Percentiles rank a stretch among this genome's conserved stretches.
Conservation (phyloP, 2,329 filamentous ascomycete species). For the Clonostachys chloroleuca region DNA sequence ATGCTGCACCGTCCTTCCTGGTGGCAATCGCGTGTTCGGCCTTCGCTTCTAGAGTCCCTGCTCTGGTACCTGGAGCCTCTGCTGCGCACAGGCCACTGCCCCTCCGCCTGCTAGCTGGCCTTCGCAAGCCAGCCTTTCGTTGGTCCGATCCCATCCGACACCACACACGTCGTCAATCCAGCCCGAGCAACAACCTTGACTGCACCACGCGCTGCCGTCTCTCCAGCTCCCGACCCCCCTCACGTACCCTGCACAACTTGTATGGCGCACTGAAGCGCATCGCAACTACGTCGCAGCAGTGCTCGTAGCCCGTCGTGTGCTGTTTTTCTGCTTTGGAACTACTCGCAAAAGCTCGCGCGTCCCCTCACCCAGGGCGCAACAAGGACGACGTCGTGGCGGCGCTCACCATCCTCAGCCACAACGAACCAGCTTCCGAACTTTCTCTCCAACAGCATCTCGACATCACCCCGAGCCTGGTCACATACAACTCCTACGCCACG, state of each 20-base stretch:
- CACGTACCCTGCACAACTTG: not conserved
- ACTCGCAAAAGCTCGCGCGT: not conserved
- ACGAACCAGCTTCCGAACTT: conserved; percentile 43
- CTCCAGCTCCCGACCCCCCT: not conserved
- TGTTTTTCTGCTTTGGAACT: not conserved
- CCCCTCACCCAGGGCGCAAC: not conserved
- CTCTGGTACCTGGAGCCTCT: too few relatives aligned
- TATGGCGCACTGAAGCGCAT: not conserved
- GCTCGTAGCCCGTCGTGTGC: not conserved
- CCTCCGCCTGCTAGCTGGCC: too few relatives aligned
- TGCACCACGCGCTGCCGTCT: not conserved
- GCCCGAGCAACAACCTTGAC: not conserved
- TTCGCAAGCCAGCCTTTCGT: not conserved
- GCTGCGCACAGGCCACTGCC: too few relatives aligned
- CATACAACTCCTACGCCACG: conserved; percentile 39
- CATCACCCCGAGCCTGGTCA: conserved; percentile 46
- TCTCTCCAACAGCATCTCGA: conserved; percentile 58
- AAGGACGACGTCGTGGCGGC: conserved; percentile 46
- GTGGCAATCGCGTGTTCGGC: too few relatives aligned
- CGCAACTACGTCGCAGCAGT: too few relatives aligned
- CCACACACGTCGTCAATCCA: not conserved
- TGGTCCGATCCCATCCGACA: conserved; percentile 1
- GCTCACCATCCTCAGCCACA: conserved; percentile 49
- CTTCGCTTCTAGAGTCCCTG: too few relatives aligned
- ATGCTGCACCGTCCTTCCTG: too few relatives aligned